phyloP scores from a whole-genome alignment of 768 basidiomycete genomes.

The Boletus patriciae region DNA sequence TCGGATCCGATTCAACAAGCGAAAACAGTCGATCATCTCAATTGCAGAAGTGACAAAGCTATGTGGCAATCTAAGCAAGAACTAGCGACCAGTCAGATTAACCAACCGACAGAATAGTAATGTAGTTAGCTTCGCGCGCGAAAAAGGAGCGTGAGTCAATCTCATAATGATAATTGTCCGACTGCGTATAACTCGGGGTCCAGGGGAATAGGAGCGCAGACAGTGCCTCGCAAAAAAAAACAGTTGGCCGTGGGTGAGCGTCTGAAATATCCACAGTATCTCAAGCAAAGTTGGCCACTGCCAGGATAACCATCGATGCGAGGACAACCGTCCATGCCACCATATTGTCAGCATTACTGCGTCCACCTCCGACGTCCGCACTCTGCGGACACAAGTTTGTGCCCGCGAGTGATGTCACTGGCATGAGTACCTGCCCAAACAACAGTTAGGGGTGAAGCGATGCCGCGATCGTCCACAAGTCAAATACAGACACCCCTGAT shows the following conservation, averaged over 20 bases:
- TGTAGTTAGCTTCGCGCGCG: not conserved
- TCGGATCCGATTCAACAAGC: not conserved
- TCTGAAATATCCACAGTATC: not conserved
- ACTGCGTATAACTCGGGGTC: no score
- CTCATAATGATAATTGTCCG: no score
- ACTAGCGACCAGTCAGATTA: conserved; percentile 4
- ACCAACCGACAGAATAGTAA: conserved; percentile 4
- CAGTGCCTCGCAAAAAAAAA: not conserved
- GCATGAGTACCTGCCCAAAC: conserved; percentile 36
- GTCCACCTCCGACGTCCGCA: conserved; percentile 1
- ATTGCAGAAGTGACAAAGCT: conserved; percentile 14
- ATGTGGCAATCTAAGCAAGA: conserved; percentile 12
- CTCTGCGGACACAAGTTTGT: conserved; percentile 23
- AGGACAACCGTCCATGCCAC: conserved; percentile 10
- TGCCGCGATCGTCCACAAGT: not conserved
- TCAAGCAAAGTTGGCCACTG: conserved; percentile 8
- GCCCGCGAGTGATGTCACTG: conserved; percentile 27
- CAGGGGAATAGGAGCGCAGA: not conserved
- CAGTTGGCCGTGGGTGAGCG: not conserved
- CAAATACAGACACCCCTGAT: not conserved
- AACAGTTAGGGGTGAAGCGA: not conserved
- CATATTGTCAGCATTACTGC: not conserved
- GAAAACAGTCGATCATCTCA: conserved; percentile 2
- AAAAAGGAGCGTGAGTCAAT: not conserved
- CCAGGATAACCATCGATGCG: conserved; percentile 4